Percentiles rank a stretch among this genome's conserved stretches.
These are phyloP conservation scores for Neurospora pannonica DNA, from an alignment of 495 filamentous ascomycete genomes.

Conservation along the genomic window DNA sequence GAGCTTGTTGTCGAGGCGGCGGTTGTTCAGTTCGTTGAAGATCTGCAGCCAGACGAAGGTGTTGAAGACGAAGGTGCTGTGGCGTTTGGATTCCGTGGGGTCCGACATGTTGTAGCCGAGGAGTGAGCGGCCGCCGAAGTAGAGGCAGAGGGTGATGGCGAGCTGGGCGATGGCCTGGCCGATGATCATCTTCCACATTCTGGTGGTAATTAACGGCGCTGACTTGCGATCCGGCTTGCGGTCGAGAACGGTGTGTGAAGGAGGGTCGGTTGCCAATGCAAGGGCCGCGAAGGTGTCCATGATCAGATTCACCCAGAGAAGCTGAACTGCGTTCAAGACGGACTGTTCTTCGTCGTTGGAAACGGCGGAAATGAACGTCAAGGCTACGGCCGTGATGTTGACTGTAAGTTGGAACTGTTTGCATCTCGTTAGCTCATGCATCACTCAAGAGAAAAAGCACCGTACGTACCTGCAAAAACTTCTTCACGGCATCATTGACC, in stretches of 20 bases:
- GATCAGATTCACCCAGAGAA: slow-evolving; percentile 88
- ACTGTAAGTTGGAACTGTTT: slow-evolving; percentile 81
- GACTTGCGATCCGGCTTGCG: slow-evolving; percentile 68
- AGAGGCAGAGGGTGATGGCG: slow-evolving; percentile 62
- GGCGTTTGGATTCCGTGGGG: slow-evolving; percentile 24
- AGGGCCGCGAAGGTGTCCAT: slow-evolving; percentile 90
- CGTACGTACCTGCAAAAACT: slow-evolving; percentile 62
- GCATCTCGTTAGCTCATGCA: neutral
- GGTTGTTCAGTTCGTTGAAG: slow-evolving; percentile 80
- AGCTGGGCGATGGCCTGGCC: slow-evolving; percentile 80
- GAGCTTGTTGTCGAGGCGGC: slow-evolving; percentile 79
- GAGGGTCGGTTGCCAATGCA: slow-evolving; percentile 77
- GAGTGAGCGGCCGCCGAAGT: slow-evolving; percentile 62
- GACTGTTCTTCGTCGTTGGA: slow-evolving; percentile 56
- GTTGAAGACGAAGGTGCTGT: slow-evolving; percentile 78
- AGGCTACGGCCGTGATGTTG: slow-evolving; percentile 75
- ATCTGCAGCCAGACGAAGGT: slow-evolving; percentile 96
- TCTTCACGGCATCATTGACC: slow-evolving; percentile 86
- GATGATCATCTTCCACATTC: slow-evolving; percentile 94
- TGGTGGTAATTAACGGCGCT: slow-evolving; percentile 62
- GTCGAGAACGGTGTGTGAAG: slow-evolving; percentile 65
- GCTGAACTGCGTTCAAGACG: slow-evolving; percentile 76
- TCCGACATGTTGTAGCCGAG: slow-evolving; percentile 29
- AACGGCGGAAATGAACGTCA: slow-evolving; percentile 77
- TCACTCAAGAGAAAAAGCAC: neutral